Conservation (phyloP, 805 yeast genomes). For the Ogataea pignaliae region DNA sequence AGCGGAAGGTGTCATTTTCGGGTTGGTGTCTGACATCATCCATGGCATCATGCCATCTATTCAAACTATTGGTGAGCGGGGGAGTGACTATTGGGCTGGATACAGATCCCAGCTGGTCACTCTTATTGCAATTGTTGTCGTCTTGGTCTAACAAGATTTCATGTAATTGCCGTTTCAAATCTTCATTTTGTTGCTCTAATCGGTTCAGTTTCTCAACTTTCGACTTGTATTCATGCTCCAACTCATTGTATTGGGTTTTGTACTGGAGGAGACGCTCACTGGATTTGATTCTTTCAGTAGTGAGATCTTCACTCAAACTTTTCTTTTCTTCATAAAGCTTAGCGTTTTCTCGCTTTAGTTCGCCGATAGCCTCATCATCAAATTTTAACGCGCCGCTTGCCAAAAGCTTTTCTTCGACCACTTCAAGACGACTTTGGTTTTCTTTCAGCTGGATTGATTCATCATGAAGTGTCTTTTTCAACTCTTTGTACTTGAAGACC, state of each 20-base stretch:
- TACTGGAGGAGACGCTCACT: slow-evolving; percentile 10
- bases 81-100: too few relatives aligned
- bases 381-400: neutral
- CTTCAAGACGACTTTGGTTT: neutral
- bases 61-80: too few relatives aligned
- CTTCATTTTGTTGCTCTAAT: neutral
- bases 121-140: neutral
- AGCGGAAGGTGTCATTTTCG: too few relatives aligned
- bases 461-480: slow-evolving; percentile 2
- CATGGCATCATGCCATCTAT: too few relatives aligned
- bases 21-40: too few relatives aligned
- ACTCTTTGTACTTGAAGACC: slow-evolving; percentile 13
- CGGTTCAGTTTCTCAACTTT: slow-evolving; percentile 9
- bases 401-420: neutral
- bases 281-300: slow-evolving; percentile 1
- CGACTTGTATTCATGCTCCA: slow-evolving; percentile 7
- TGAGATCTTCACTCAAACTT: slow-evolving; percentile 2
- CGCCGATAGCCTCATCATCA: neutral
- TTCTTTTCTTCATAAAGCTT: slow-evolving; percentile 7
- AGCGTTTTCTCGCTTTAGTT: slow-evolving; percentile 3
- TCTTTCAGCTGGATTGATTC: neutral
- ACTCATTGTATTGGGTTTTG: slow-evolving; percentile 16
- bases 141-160: neutral
- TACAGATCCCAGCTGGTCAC: neutral
- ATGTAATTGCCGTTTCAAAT: slow-evolving; percentile 2